Evolutionary conservation across 1,284 basidiomycete genomes (phyloP), one percentile per base, ranked within the genome.

Genomic region (Schizophyllum amplum): DNA sequence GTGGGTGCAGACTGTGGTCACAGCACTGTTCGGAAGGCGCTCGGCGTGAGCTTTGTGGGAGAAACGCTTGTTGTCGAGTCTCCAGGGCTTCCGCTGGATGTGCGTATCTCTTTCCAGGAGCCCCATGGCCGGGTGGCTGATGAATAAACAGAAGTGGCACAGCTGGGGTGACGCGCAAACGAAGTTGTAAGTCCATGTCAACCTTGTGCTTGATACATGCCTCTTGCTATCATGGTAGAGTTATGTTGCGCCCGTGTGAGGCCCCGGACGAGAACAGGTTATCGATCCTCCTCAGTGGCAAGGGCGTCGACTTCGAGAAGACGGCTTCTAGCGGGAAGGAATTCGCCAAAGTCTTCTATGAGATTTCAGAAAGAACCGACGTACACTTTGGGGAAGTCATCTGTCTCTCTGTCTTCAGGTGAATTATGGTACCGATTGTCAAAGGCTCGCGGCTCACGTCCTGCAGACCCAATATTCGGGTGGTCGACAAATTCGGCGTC

Each of bases 1-100:
- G 61, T 77, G 1, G 75, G 75, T 0, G 62, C 69, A 1, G 76
- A 77, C 60, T 74, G 74, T 6, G 75, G 69, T 0, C 68, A 61
- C 54, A 68, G 70, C 2, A 47, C 67, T 20, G 63, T 69, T 23
- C 67, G 73, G 27, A 74, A 76, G 55, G 59, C 64, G 11, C 63
- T 75, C 3, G 70, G 70, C 0, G 54, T 76, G 21, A 60, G 65
- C 0, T 76, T 77, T 58, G 59, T 71, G 0, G 76, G 76, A 0
- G 69, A 75, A 52, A 74, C 72, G 0, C 62, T 75, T 15, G 64
- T 66, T 26, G 56, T 69, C 0, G 64, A 71, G 49, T 71, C 67
- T 0, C 20, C 75, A 6, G 65, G 67, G 47, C 58, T 60, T 50
- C 13, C 11, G 24, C 20, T 21, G 1, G 0, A n/a, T 23, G 11